A percentile compares a stretch with the other conserved stretches of the same genome.
Evolutionary conservation across 495 filamentous ascomycete species (phyloP).

Genomic region (Penicillium lividum): DNA sequence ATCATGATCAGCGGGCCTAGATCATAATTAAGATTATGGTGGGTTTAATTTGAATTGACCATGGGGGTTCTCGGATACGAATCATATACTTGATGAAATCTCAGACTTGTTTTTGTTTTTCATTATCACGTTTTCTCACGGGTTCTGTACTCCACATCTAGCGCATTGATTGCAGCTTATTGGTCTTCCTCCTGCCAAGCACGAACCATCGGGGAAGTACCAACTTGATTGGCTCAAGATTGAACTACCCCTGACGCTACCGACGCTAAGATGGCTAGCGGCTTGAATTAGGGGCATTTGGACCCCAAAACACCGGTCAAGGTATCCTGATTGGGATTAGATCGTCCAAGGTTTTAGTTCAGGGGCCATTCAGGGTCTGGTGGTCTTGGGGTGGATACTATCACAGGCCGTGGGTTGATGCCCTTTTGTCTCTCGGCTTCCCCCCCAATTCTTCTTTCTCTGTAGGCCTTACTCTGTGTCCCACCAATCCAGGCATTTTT

Average conservation of each 20-base stretch:
- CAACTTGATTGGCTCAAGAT: constrained; percentile 12
- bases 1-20: constrained; percentile 25
- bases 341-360: constrained; percentile 8
- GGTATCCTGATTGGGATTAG: constrained; percentile 6
- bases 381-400: neutral
- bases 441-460: constrained; percentile 17
- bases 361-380: constrained; percentile 21
- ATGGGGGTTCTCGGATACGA: neutral
- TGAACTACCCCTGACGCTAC: constrained; percentile 25
- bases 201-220: constrained; percentile 27
- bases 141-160: constrained; percentile 8
- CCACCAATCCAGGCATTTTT: constrained; percentile 25
- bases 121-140: neutral
- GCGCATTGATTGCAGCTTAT: constrained; percentile 4
- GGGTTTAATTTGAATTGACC: constrained; percentile 26
- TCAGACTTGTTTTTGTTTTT: neutral
- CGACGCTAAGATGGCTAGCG: constrained; percentile 17
- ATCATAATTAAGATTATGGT: constrained; percentile 2
- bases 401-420: constrained; percentile 9
- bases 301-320: constrained; percentile 4
- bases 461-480: constrained; percentile 32
- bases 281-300: constrained; percentile 22
- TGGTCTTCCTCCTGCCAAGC: constrained; percentile 21
- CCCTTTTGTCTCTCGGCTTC: constrained; percentile 24
- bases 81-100: no score